Base-by-base conservation (phyloP, 1,284 basidiomycete species). In the Papiliotrema nemorosa region DNA sequence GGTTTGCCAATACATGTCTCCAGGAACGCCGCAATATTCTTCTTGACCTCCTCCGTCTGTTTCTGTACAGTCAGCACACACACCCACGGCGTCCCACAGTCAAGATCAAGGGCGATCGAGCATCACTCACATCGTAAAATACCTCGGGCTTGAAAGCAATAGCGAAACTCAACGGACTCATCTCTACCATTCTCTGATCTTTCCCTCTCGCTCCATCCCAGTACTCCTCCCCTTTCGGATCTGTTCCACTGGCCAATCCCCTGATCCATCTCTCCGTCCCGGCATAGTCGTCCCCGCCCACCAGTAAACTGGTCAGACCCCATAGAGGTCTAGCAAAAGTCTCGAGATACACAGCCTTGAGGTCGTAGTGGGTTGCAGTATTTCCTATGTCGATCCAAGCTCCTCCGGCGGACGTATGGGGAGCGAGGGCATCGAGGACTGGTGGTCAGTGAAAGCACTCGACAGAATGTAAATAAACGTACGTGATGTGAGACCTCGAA, bases 151-250 rank as follows among this genome's bases (percentile, higher is more conserved):
- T 83, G 14, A 86, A 79, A 9, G 84, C 79, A 40, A 88, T 77
- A 0, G 84, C 78, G 67, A 84, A 87, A 1, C 85, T 85, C 57
- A 87, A 83, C 4, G 86, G 83, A 52, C 83, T 84, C 74, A 86
- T 87, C 68, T 87, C 86, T 0, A 88, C 86, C 86, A 88, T 88
- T 24, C 86, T 72, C 70, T 88, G 86, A 66, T 88, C 86, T 68
- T 83, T 85, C 61, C 85, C 80, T 49, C 80, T 78, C 77, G 86
- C 86, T 45, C 80, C 73, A 2, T 85, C 86, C 86, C 86, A 88
- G 69, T 85, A 88, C 71, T 88, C 86, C 2, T 78, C 75, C 49
- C 79, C 77, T 9, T 77, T 68, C 0, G 84, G 84, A 63, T 87
- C 77, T 10, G 84, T 85, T 2, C 86, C 86, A 55, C 77, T 82